Conservation (phyloP, 495 filamentous ascomycete species). For the Geopyxis carbonaria region DNA sequence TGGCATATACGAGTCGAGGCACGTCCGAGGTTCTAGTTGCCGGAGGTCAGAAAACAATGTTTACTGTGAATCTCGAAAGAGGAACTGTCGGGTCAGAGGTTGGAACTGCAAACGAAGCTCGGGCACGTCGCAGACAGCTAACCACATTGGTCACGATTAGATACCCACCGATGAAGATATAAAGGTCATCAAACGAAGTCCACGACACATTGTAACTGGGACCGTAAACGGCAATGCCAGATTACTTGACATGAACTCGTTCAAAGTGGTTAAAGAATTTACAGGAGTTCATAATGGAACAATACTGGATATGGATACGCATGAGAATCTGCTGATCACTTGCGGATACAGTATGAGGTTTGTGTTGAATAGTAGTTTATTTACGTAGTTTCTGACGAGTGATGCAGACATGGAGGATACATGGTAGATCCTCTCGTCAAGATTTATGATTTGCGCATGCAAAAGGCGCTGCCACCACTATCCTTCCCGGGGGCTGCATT, state of each 20-base stretch:
- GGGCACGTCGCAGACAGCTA: background rate
- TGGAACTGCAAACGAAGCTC: conserved; percentile 11
- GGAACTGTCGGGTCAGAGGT: background rate
- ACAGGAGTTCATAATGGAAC: conserved; percentile 58
- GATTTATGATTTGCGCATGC: conserved; percentile 80
- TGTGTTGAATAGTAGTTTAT: conserved; percentile 15
- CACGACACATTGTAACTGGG: conserved; percentile 74
- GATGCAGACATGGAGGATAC: conserved; percentile 29
- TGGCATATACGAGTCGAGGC: conserved; percentile 80
- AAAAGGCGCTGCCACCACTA: conserved; percentile 68
- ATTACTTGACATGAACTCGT: conserved; percentile 60
- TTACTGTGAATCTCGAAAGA: conserved; percentile 68
- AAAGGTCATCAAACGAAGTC: conserved; percentile 71
- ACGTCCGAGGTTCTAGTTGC: conserved; percentile 69
- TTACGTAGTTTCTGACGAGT: conserved; percentile 10
- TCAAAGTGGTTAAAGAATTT: conserved; percentile 68
- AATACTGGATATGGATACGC: conserved; percentile 90
- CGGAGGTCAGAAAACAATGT: conserved; percentile 72
- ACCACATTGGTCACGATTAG: conserved; percentile 31
- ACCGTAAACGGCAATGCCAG: conserved; percentile 70
- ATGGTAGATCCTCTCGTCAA: conserved; percentile 84
- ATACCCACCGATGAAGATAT: conserved; percentile 57
- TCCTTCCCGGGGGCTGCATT: conserved; percentile 86
- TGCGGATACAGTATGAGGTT: conserved; percentile 78
- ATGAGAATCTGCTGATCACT: conserved; percentile 77